A percentile compares a stretch with the other conserved stretches of the same genome.
Conservation (phyloP, 2,329 filamentous ascomycete genomes). For the Pyricularia grisea region DNA sequence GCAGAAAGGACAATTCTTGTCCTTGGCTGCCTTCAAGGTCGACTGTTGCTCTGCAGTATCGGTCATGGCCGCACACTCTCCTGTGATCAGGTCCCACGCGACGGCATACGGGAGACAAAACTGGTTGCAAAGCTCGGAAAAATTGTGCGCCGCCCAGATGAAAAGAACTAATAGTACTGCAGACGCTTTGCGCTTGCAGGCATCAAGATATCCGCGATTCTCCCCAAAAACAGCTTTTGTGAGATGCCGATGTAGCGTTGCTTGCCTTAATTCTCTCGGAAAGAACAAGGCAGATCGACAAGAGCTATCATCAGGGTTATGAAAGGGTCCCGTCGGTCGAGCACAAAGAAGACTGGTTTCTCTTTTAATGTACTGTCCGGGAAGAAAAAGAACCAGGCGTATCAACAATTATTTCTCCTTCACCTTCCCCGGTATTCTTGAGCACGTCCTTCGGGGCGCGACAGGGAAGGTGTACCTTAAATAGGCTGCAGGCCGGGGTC, state of each 20-base stretch:
- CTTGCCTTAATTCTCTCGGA: not conserved
- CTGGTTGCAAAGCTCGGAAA: not conserved
- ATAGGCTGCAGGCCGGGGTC: not conserved
- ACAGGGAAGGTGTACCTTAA: not conserved
- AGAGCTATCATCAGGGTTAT: not conserved
- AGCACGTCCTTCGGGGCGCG: not conserved
- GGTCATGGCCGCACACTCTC: constrained; percentile 13
- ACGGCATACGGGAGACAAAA: not conserved
- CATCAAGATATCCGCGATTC: not conserved
- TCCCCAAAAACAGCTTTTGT: not conserved
- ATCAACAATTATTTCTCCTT: not conserved
- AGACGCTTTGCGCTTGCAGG: not conserved
- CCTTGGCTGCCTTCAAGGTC: constrained; percentile 53
- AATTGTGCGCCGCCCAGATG: not conserved
- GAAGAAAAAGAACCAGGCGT: not conserved
- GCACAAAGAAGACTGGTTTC: not conserved
- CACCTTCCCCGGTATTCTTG: not conserved
- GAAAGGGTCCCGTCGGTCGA: not conserved
- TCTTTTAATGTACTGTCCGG: not conserved
- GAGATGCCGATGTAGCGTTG: not conserved
- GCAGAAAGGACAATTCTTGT: constrained; percentile 84
- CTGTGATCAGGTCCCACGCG: constrained; percentile 4
- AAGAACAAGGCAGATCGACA: not conserved
- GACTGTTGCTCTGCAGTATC: constrained; percentile 15
- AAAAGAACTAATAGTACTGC: not conserved